Evolutionary conservation across 2,329 filamentous ascomycete species (phyloP).

Genomic region (Fusarium verticillioides): DNA sequence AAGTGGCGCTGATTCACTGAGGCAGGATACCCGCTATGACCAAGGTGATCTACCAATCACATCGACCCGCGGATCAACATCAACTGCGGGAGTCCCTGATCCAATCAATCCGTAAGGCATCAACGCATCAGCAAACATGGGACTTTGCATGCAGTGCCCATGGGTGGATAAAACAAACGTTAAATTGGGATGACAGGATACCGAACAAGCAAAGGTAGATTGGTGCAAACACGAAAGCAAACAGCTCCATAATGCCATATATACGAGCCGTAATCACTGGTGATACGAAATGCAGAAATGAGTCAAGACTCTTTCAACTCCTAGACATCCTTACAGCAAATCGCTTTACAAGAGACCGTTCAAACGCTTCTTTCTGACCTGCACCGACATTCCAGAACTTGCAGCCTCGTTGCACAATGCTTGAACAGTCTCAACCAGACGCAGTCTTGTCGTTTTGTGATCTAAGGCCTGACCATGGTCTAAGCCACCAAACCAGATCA

Average conservation of each 20-base stretch:
- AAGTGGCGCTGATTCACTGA: too few species aligned
- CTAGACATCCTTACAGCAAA: neutral
- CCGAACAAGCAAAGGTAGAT: too few species aligned
- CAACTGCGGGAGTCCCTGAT: neutral
- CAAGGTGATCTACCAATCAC: neutral
- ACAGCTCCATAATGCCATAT: too few species aligned
- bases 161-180: too few species aligned
- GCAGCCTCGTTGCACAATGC: neutral
- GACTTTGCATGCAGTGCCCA: neutral
- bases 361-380: neutral
- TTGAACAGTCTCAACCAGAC: conserved; percentile 47
- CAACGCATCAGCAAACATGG: neutral
- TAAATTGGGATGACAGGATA: too few species aligned
- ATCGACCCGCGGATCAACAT: too few species aligned
- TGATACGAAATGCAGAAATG: neutral
- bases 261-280: too few species aligned
- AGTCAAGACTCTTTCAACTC: neutral
- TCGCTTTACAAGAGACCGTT: neutral
- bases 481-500: conserved; percentile 64
- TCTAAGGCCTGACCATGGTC: conserved; percentile 69
- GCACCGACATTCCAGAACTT: neutral
- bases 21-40: neutral
- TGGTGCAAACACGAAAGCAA: neutral
- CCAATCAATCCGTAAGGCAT: neutral
- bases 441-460: conserved; percentile 45